Conservation (phyloP, 805 yeast genomes). For the Lipomyces sp. region DNA sequence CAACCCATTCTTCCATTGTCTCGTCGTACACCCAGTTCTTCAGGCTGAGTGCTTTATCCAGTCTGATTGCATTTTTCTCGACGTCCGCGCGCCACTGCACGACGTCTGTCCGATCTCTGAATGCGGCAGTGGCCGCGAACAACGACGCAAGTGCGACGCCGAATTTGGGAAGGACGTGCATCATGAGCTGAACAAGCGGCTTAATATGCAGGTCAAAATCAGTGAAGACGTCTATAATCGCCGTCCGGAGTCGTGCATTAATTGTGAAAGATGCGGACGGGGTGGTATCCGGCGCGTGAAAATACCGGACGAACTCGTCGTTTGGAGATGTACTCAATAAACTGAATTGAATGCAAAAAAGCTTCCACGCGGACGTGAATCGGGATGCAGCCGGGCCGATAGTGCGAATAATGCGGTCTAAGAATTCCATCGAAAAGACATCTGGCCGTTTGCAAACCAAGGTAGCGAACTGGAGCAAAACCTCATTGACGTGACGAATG, state of each 20-base stretch:
- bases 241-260: not conserved
- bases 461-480: not conserved
- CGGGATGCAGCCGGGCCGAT: slow-evolving; percentile 4
- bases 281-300: slow-evolving; percentile 1
- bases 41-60: slow-evolving; percentile 3
- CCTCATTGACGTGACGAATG: not conserved
- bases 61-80: slow-evolving; percentile 11
- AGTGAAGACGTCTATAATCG: slow-evolving; percentile 2
- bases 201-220: slow-evolving; percentile 3
- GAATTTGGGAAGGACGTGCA: slow-evolving; percentile 11
- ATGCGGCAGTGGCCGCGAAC: not conserved
- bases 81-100: slow-evolving; percentile 9
- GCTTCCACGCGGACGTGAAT: slow-evolving; percentile 10
- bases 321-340: slow-evolving; percentile 1
- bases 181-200: slow-evolving; percentile 5
- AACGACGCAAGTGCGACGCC: slow-evolving; percentile 4
- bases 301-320: slow-evolving; percentile 3
- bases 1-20: slow-evolving; percentile 23
- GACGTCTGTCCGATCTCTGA: not conserved
- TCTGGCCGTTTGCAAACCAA: slow-evolving; percentile 2
- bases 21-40: slow-evolving; percentile 20
- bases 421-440: slow-evolving; percentile 3
- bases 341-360: slow-evolving; percentile 10
- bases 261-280: not conserved
- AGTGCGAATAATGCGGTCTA: not conserved